Conservation (phyloP, 257 asterid species). For the Echites panduratus region DNA sequence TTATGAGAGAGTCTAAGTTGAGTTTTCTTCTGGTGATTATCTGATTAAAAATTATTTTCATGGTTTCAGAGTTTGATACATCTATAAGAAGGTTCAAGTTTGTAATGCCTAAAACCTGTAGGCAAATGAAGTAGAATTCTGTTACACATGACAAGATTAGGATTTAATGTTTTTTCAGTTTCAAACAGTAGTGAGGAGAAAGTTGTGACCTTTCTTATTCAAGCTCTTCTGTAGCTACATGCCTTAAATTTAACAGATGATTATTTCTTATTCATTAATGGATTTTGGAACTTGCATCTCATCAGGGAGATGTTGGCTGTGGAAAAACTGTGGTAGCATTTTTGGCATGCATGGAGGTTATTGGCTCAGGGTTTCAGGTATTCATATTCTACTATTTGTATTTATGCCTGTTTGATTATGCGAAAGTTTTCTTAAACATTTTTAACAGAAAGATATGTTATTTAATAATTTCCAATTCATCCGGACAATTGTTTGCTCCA, state of each 20-base stretch:
- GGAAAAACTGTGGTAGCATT: constrained; percentile 95
- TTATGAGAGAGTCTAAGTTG: too few relatives aligned
- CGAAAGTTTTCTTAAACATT: background rate
- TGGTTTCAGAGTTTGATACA: too few relatives aligned
- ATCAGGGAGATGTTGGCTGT: constrained; percentile 96
- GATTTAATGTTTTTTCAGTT: background rate
- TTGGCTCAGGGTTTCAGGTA: constrained; percentile 87
- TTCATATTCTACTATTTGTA: background rate
- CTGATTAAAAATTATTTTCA: too few relatives aligned
- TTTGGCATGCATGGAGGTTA: constrained; percentile 94
- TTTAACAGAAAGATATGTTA: background rate
- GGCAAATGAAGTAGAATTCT: background rate
- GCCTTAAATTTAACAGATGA: background rate
- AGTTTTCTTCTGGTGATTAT: too few relatives aligned
- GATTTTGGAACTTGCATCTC: constrained; percentile 7
- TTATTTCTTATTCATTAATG: background rate
- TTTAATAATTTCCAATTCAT: background rate
- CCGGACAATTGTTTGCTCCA: background rate
- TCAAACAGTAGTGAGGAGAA: background rate
- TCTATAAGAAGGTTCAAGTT: too few relatives aligned
- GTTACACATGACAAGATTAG: background rate
- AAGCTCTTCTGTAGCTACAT: background rate
- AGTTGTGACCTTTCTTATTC: background rate
- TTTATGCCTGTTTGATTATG: background rate
- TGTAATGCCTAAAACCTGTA: too few relatives aligned